Base-by-base conservation (phyloP, 2,329 filamentous ascomycete species). In the Aureobasidium subglaciale region DNA sequence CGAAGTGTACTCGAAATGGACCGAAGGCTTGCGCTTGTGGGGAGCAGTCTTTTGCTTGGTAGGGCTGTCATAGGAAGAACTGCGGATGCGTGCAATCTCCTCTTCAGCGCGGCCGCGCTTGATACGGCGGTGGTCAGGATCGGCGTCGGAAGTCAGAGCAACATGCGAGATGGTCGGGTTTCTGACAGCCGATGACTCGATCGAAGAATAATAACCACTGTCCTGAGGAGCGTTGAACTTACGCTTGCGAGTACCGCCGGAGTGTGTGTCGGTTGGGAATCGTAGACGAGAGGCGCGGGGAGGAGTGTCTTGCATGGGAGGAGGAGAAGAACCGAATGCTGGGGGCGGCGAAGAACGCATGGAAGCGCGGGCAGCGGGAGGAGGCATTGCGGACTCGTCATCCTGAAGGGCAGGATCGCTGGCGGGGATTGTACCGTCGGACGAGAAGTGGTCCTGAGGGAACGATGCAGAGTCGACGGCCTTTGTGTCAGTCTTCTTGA, bases 171-270 rank as follows among this genome's bases (percentile, higher is more conserved):
- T 62, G n/a, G 62, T 59, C n/a, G 64, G 65, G 45, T 87, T 84
- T 58, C 92, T 83, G 68, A 89, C 81, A 13, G 81, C 90, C 0
- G 93, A 97, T 2, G 93, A 97, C 63, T 96, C 91, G 16, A 97
- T 79, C 0, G 91, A 96, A 1, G 93, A 97, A 68, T 95, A 96
- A 71, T 97, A 99, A 37, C 93, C 93, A 68, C 92, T 97, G 71
- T 99, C 93, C 65, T 88, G 89, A 76, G 95, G 86, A 11, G 87
- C 86, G 27, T 82, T 81, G 64, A 87, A 83, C 69, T 90, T 92
- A 62, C 87, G 85, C 72, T 88, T 89, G 62, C 86, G 84, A 35
- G 84, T 81, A 50, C 83, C 65, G 25, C 56, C 83, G 29, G 74
- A 77, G 40, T 79, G 79, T n/a, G 87, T 87, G 18, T 85, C 85